phyloP scores from a whole-genome alignment of 2,329 filamentous ascomycete species.

The Ceratocystis diversiconidia region DNA sequence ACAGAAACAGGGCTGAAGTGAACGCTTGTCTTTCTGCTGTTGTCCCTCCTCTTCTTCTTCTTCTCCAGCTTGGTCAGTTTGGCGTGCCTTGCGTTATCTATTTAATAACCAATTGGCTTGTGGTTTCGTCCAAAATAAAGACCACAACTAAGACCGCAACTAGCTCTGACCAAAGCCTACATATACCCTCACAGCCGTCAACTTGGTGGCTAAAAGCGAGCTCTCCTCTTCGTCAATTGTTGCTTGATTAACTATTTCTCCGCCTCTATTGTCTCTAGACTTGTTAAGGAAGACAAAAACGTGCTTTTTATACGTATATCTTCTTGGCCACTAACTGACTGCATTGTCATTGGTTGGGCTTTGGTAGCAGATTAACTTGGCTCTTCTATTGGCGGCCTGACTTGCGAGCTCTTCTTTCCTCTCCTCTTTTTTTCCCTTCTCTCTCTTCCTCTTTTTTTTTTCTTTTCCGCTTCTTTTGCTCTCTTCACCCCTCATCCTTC shows the following conservation, averaged over 20 bases:
- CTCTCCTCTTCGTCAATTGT: neutral
- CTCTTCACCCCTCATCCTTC: constrained; percentile 7
- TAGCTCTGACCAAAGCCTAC: too few species aligned
- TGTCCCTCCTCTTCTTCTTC: too few species aligned
- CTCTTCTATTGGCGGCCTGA: constrained; percentile 4
- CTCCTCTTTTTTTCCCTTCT: constrained; percentile 16
- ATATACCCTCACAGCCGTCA: too few species aligned
- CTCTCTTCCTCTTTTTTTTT: constrained; percentile 13
- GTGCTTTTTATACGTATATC: neutral
- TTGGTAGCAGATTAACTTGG: neutral
- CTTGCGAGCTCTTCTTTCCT: neutral
- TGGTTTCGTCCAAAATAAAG: neutral
- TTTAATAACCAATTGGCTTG: neutral
- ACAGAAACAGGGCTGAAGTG: too few species aligned
- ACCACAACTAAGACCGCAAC: neutral
- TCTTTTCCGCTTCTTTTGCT: constrained; percentile 14
- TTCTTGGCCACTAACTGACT: neutral
- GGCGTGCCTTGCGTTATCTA: neutral
- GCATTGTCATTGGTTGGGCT: neutral
- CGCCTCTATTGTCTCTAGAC: neutral
- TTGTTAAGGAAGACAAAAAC: neutral
- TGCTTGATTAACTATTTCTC: neutral
- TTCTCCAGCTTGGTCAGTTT: neutral
- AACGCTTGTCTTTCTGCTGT: too few species aligned
- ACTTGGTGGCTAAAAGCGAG: neutral